Evolutionary conservation across 345 rosid genomes (phyloP).

Genomic region (Ceriops tagal): DNA sequence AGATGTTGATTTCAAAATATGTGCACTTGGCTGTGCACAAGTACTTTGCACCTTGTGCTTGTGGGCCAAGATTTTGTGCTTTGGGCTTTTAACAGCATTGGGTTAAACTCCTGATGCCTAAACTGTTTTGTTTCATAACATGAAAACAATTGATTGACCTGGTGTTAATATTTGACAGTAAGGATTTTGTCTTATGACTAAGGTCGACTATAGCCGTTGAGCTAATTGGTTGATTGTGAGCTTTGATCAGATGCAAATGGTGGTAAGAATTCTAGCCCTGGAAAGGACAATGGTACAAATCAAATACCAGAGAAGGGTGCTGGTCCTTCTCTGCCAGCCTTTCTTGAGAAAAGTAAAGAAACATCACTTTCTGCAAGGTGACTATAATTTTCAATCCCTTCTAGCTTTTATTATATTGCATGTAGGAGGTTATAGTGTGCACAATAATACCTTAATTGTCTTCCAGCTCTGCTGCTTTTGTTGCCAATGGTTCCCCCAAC

Average conservation of each 20-base stretch:
- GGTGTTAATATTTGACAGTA: conserved; percentile 3
- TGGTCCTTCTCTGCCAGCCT: conserved; percentile 39
- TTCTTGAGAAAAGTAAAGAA: conserved; percentile 51
- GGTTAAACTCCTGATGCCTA: background rate
- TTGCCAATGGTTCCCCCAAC: conserved; percentile 46
- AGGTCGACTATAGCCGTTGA: conserved; percentile 11
- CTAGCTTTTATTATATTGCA: conserved; percentile 10
- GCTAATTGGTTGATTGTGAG: conserved; percentile 21
- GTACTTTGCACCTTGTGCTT: no score
- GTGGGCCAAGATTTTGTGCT: no score
- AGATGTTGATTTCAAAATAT: no score
- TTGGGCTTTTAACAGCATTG: no score
- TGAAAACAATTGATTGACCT: background rate
- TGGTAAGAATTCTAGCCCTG: conserved; percentile 46
- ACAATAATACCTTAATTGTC: conserved; percentile 13
- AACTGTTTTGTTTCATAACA: background rate
- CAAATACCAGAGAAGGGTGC: conserved; percentile 52
- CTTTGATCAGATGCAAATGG: conserved; percentile 59
- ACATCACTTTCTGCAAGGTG: conserved; percentile 45
- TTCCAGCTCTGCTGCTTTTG: conserved; percentile 42
- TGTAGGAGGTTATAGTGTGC: conserved; percentile 4
- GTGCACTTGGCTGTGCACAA: no score
- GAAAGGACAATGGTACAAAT: conserved; percentile 48
- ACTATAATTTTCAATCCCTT: conserved; percentile 8
- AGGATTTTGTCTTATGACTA: conserved; percentile 13